phyloP scores from a whole-genome alignment of 2,329 filamentous ascomycete species.

The Epichloe festucae region DNA sequence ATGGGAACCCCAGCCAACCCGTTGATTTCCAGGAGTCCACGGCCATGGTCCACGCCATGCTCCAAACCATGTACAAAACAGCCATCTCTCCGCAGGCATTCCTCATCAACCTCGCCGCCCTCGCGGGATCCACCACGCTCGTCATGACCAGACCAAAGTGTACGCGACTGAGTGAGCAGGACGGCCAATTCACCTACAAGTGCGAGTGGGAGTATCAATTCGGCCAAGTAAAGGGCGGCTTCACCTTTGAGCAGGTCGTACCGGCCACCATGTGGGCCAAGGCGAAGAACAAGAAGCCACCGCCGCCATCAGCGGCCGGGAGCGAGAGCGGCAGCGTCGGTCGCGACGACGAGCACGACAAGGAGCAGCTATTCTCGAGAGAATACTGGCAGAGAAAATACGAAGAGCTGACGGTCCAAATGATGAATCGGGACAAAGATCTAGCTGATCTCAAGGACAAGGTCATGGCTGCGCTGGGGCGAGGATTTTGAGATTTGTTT shows the following conservation, averaged over 20 bases:
- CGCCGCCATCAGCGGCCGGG: slow-evolving; percentile 5
- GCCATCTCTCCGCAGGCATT: slow-evolving; percentile 41
- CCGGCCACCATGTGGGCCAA: slow-evolving; percentile 29
- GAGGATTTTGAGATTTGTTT: slow-evolving; percentile 2
- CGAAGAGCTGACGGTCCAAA: slow-evolving; percentile 42
- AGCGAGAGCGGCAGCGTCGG: background rate
- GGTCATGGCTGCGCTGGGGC: slow-evolving; percentile 26
- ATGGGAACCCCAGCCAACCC: slow-evolving; percentile 28
- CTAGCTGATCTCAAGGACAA: slow-evolving; percentile 29
- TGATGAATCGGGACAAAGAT: slow-evolving; percentile 45
- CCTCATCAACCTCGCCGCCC: slow-evolving; percentile 44
- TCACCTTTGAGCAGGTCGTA: slow-evolving; percentile 38
- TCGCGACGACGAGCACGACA: slow-evolving; percentile 7
- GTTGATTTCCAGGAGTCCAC: slow-evolving; percentile 39
- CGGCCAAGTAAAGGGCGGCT: slow-evolving; percentile 38
- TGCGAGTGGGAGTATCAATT: slow-evolving; percentile 44
- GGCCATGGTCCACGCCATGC: slow-evolving; percentile 39
- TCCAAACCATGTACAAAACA: slow-evolving; percentile 38
- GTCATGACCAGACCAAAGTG: slow-evolving; percentile 28
- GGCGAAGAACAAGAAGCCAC: slow-evolving; percentile 11
- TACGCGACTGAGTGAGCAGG: slow-evolving; percentile 29
- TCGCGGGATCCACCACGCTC: slow-evolving; percentile 40
- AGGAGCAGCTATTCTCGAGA: slow-evolving; percentile 14
- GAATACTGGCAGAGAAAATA: slow-evolving; percentile 41
- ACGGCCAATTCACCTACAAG: slow-evolving; percentile 32